A percentile compares a stretch with the other conserved stretches of the same genome.
These are phyloP conservation scores for Trichoderma hamatum DNA, from an alignment of 2,329 filamentous ascomycete genomes.

Conservation along the genomic window DNA sequence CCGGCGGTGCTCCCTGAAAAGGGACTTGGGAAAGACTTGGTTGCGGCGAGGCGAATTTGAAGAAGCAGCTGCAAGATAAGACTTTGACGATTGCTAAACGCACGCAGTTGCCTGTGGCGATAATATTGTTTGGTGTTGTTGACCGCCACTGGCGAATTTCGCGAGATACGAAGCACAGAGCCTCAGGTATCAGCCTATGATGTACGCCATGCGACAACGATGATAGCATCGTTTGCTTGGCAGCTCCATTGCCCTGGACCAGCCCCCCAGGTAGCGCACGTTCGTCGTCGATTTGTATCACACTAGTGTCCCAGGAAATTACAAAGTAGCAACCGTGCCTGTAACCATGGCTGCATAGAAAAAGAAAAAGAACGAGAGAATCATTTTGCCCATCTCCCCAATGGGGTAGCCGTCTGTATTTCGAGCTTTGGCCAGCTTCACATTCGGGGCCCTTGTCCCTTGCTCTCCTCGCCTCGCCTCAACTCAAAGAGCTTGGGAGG, in stretches of 20 bases:
- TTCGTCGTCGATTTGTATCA: slow-evolving; percentile 4
- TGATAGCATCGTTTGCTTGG: slow-evolving; percentile 11
- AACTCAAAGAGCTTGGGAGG: background rate
- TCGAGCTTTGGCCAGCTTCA: background rate
- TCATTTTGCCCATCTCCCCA: slow-evolving; percentile 2
- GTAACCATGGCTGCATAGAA: background rate
- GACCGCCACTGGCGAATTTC: background rate
- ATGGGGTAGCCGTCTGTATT: background rate
- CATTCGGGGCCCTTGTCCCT: background rate
- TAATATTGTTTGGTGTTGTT: background rate
- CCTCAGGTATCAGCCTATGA: background rate
- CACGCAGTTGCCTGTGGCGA: background rate
- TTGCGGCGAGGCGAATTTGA: background rate
- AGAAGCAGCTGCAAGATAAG: background rate
- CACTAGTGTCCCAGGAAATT: slow-evolving; percentile 11
- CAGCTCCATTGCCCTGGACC: background rate
- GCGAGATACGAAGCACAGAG: background rate
- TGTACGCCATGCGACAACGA: background rate
- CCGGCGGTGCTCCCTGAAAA: background rate
- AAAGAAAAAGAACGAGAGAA: background rate
- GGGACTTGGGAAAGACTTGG: background rate
- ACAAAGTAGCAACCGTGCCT: background rate
- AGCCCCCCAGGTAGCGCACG: background rate
- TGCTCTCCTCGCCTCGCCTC: background rate
- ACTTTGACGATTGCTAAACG: background rate